Percentiles rank a stretch among this genome's conserved stretches.
Conservation (phyloP, 768 basidiomycete genomes). For the Hygrocybe coccinea region DNA sequence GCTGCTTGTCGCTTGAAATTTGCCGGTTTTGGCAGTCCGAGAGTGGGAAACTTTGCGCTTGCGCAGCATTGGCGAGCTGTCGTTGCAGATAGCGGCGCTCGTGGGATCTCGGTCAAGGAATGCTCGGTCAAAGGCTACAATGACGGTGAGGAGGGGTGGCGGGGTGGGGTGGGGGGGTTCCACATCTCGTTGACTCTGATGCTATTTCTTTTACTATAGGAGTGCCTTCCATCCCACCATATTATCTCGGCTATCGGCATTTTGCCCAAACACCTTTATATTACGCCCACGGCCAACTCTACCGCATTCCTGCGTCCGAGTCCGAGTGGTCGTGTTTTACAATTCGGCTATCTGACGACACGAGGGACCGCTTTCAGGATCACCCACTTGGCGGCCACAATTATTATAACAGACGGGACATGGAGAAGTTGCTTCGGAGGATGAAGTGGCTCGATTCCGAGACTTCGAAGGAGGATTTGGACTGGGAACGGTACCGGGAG, state of each 20-base stretch:
- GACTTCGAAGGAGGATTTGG: slow-evolving; percentile 24
- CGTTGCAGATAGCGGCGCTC: slow-evolving; percentile 29
- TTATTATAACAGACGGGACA: slow-evolving; percentile 54
- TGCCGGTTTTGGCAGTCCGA: slow-evolving; percentile 48
- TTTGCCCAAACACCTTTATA: slow-evolving; percentile 47
- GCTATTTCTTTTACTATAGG: slow-evolving; percentile 31
- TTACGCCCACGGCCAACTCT: slow-evolving; percentile 43
- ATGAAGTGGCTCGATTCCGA: slow-evolving; percentile 38
- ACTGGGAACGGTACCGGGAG: slow-evolving; percentile 42
- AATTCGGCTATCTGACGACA: neutral
- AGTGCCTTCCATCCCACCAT: slow-evolving; percentile 54
- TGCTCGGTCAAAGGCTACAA: slow-evolving; percentile 52
- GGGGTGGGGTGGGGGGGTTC: neutral
- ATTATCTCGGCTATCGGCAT: slow-evolving; percentile 48
- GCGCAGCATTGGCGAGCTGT: slow-evolving; percentile 40
- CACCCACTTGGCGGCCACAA: slow-evolving; percentile 58
- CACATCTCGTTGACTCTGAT: too few species aligned
- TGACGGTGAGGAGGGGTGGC: slow-evolving; percentile 39
- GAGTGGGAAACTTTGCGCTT: slow-evolving; percentile 43
- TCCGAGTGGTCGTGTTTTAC: slow-evolving; percentile 45
- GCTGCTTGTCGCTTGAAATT: slow-evolving; percentile 30
- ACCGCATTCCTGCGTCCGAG: slow-evolving; percentile 42
- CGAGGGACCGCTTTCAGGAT: slow-evolving; percentile 9
- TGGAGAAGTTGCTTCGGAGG: slow-evolving; percentile 42
- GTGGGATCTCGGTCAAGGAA: slow-evolving; percentile 41